Percentiles rank a stretch among this genome's conserved stretches.
These are phyloP conservation scores for Garcia nutans DNA, from an alignment of 345 rosid species.

Conservation along the genomic window DNA sequence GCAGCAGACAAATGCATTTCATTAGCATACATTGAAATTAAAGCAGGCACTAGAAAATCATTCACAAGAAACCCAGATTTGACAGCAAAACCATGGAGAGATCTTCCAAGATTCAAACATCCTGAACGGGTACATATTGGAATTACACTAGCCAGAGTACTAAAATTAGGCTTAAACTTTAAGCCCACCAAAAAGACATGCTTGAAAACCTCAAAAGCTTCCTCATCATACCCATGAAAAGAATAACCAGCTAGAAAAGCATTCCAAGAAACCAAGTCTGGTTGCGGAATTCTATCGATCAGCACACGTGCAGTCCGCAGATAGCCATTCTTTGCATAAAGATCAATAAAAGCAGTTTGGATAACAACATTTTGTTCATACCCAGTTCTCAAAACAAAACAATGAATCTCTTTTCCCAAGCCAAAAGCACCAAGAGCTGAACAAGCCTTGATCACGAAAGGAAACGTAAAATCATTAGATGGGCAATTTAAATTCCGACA, in stretches of 20 bases:
- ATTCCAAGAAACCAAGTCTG: constrained; percentile 32
- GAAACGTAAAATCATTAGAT: constrained; percentile 43
- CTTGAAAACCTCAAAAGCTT: constrained; percentile 17
- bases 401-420: constrained; percentile 39
- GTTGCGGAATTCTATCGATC: constrained; percentile 25
- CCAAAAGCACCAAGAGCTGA: constrained; percentile 31
- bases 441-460: constrained; percentile 50
- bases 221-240: constrained; percentile 11
- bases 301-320: constrained; percentile 15
- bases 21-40: constrained; percentile 48
- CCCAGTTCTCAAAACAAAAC: constrained; percentile 46
- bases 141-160: constrained; percentile 24
- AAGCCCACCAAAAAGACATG: constrained; percentile 11
- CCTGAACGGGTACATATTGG: constrained; percentile 23
- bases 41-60: constrained; percentile 40
- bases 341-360: constrained; percentile 23
- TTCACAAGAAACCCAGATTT: constrained; percentile 19
- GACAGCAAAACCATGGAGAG: constrained; percentile 25
- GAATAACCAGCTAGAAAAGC: constrained; percentile 33
- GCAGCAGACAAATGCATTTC: constrained; percentile 32
- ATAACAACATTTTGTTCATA: constrained; percentile 37
- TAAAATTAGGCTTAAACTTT: constrained; percentile 27
- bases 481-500: constrained; percentile 34
- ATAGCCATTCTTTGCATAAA: constrained; percentile 20
- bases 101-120: constrained; percentile 21